Evolutionary conservation across 177 flowering plant species (phyloP), one percentile per base, ranked within the genome.

Genomic region (Telopea speciosissima): DNA sequence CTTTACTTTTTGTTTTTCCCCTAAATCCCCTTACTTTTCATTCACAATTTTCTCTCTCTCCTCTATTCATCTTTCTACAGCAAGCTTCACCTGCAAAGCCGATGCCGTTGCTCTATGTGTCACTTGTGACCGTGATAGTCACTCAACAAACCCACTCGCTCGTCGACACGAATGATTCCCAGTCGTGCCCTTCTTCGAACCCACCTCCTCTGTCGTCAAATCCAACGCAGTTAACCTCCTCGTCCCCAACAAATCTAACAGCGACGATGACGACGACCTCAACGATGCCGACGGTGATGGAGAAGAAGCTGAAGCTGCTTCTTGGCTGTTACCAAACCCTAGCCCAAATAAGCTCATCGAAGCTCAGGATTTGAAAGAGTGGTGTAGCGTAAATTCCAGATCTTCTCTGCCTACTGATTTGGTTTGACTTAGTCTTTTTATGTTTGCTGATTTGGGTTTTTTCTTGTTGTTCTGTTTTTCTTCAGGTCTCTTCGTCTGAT

Each of bases 91-190:
- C 7, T 93, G 97, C 82, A 88, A 86, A 74, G 96, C 98, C 1
- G 96, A 93, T 79, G 95, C 96, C 13, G 98, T 97, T 33, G 87
- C 91, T 0, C 90, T 94, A 63, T 94, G 98, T 74, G 83, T 80
- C 79, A 66, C 87, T 0, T 94, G 98, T 79, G 98, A 94, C 74
- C 76, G 83, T 8, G 97, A 90, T 70, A 89, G 92, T 80, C 98
- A 94, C 82, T 87, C 98, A 0, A 97, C 97, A 0, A 94, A 94
- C 67, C 91, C 98, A 0, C 86, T 94, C 60, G 87, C 98, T 8
- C 83, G 88, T 61, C 93, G 96, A 66, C 97, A 94, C 80, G 92
- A 92, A 56, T 90, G 98, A 1, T 65, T 82, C 70, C 91, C 97
- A 4, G 84, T 92, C 21, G 85, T 80, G 59, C 90, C 97, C 1